These are phyloP conservation scores for Sporopachydermia quercuum DNA, from an alignment of 805 yeast species.

Conservation along the genomic window DNA sequence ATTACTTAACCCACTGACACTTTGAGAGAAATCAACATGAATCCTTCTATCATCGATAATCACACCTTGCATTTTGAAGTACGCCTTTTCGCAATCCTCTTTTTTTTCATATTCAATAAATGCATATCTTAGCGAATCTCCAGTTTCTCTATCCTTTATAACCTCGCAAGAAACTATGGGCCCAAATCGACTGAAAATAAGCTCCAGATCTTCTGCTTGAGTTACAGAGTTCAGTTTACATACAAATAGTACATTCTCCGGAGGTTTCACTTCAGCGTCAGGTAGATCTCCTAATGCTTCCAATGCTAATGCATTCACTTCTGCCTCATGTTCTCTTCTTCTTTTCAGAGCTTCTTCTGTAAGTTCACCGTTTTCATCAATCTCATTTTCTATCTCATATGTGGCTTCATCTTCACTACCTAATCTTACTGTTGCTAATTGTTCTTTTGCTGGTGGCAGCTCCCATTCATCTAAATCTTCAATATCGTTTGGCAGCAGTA, in stretches of 20 bases:
- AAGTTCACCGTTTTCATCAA: slow-evolving; percentile 7
- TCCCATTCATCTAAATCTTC: slow-evolving; percentile 9
- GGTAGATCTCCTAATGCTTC: slow-evolving; percentile 54
- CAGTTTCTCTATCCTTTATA: slow-evolving; percentile 31
- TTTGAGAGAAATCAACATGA: slow-evolving; percentile 56
- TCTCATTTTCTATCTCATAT: slow-evolving; percentile 13
- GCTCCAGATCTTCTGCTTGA: slow-evolving; percentile 35
- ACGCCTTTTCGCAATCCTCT: slow-evolving; percentile 45
- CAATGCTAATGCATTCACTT: slow-evolving; percentile 42
- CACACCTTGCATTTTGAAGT: slow-evolving; percentile 43
- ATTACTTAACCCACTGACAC: slow-evolving; percentile 21
- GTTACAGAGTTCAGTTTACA: slow-evolving; percentile 53
- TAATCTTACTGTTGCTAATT: slow-evolving; percentile 20
- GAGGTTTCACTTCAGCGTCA: slow-evolving; percentile 39
- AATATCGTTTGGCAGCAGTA: slow-evolving; percentile 7
- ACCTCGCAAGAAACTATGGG: slow-evolving; percentile 34
- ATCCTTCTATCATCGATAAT: slow-evolving; percentile 50
- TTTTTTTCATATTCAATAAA: slow-evolving; percentile 40
- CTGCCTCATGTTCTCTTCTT: slow-evolving; percentile 22
- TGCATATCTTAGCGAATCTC: slow-evolving; percentile 43
- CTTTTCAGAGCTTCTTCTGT: slow-evolving; percentile 16
- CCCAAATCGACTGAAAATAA: slow-evolving; percentile 52
- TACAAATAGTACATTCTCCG: slow-evolving; percentile 45
- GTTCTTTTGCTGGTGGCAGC: slow-evolving; percentile 19
- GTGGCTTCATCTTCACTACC: slow-evolving; percentile 9